Conservation (phyloP, 1,284 basidiomycete species). For the Trametes sp. region DNA sequence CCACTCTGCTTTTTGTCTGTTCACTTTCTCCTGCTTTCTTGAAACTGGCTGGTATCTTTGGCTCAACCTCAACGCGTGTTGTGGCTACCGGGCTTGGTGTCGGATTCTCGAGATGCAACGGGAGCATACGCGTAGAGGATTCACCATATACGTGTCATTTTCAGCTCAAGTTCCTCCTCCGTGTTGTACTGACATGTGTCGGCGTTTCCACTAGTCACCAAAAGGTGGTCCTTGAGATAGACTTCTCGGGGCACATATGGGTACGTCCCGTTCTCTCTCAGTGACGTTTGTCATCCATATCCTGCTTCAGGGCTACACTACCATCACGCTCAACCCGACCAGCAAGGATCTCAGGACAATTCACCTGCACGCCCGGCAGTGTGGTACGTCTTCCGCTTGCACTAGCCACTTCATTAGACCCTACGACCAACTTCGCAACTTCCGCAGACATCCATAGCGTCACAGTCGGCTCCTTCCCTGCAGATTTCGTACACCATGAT, state of each 20-base stretch:
- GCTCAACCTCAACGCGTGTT: constrained; percentile 16
- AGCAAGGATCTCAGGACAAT: constrained; percentile 80
- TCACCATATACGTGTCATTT: constrained; percentile 80
- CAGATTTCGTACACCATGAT: constrained; percentile 82
- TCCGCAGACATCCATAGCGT: constrained; percentile 76
- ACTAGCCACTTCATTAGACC: constrained; percentile 7
- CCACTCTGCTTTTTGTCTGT: background rate
- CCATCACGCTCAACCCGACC: constrained; percentile 86
- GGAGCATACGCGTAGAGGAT: constrained; percentile 79
- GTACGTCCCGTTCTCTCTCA: constrained; percentile 49
- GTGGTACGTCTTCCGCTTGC: constrained; percentile 60
- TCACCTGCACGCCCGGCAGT: constrained; percentile 87
- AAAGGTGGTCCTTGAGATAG: constrained; percentile 90
- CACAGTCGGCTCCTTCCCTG: constrained; percentile 69
- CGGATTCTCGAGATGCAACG: constrained; percentile 59
- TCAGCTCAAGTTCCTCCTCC: constrained; percentile 27
- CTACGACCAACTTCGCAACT: constrained; percentile 19
- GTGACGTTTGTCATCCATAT: constrained; percentile 11
- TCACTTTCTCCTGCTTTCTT: background rate
- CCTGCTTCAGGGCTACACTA: constrained; percentile 81
- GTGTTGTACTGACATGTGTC: constrained; percentile 54
- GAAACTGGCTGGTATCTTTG: constrained; percentile 3
- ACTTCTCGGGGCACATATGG: constrained; percentile 83
- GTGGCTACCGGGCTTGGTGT: constrained; percentile 22
- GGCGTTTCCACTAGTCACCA: constrained; percentile 86